These are phyloP conservation scores for Pleurotus ostreatus DNA, from an alignment of 768 basidiomycete species.

Conservation along the genomic window DNA sequence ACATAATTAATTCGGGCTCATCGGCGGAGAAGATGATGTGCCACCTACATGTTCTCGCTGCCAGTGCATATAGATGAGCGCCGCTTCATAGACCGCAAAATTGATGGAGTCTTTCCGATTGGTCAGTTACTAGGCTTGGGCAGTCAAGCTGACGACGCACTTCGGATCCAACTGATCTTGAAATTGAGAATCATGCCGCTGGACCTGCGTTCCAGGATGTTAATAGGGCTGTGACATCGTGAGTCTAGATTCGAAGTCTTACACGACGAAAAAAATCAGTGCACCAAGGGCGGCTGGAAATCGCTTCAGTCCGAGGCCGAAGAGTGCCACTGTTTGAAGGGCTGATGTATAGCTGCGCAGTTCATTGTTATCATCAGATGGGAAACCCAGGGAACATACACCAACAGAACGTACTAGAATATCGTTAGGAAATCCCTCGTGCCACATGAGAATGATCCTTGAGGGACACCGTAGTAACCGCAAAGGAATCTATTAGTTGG, in stretches of 20 bases:
- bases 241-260: constrained; percentile 11
- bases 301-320: constrained; percentile 44
- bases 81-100: constrained; percentile 71
- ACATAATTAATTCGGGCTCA: background rate
- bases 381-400: background rate
- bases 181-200: constrained; percentile 4
- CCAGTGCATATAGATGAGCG: constrained; percentile 58
- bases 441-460: constrained; percentile 25
- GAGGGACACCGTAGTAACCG: constrained; percentile 11
- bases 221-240: too few relatives aligned
- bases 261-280: constrained; percentile 33
- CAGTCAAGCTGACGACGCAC: background rate
- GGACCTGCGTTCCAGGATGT: background rate
- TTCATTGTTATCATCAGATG: constrained; percentile 12
- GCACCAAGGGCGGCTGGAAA: constrained; percentile 39
- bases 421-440: constrained; percentile 37
- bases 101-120: constrained; percentile 50
- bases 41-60: constrained; percentile 25
- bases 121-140: background rate
- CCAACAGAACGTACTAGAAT: constrained; percentile 39
- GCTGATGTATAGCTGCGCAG: constrained; percentile 18
- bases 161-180: constrained; percentile 4
- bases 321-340: constrained; percentile 45
- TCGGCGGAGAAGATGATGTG: constrained; percentile 22
- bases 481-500: constrained; percentile 8